phyloP scores from a whole-genome alignment of 1,139 yeast species.

The Saccharomyces hybrid region DNA sequence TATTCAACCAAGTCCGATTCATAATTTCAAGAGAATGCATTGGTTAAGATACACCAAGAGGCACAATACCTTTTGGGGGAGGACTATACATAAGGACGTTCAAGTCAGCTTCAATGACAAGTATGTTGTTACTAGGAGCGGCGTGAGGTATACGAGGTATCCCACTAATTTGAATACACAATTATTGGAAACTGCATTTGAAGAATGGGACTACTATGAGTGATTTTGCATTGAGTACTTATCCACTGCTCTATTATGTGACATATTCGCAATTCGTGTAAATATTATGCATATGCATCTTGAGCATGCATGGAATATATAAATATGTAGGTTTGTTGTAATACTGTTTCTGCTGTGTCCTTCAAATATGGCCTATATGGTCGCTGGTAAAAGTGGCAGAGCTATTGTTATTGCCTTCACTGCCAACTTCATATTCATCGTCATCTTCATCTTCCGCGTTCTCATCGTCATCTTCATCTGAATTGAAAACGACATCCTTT shows the following conservation, averaged over 20 bases:
- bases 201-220: conserved; percentile 22
- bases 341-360: not conserved
- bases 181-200: conserved; percentile 22
- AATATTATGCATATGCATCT: conserved; percentile 1
- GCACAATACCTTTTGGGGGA: conserved; percentile 19
- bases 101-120: conserved; percentile 13
- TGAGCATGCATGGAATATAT: not conserved
- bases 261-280: not conserved
- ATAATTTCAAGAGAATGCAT: conserved; percentile 26
- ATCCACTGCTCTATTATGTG: not conserved
- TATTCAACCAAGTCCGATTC: conserved; percentile 22
- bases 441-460: conserved; percentile 15
- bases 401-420: not conserved
- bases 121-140: conserved; percentile 21
- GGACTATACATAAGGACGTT: conserved; percentile 20
- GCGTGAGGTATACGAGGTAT: conserved; percentile 22
- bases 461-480: conserved; percentile 18
- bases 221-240: not conserved
- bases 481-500: conserved; percentile 45
- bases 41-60: conserved; percentile 27
- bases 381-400: not conserved
- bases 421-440: not conserved
- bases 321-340: not conserved
- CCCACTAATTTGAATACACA: conserved; percentile 22
- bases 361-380: not conserved